Conservation (phyloP, 768 basidiomycete genomes). For the Trametes punicea region DNA sequence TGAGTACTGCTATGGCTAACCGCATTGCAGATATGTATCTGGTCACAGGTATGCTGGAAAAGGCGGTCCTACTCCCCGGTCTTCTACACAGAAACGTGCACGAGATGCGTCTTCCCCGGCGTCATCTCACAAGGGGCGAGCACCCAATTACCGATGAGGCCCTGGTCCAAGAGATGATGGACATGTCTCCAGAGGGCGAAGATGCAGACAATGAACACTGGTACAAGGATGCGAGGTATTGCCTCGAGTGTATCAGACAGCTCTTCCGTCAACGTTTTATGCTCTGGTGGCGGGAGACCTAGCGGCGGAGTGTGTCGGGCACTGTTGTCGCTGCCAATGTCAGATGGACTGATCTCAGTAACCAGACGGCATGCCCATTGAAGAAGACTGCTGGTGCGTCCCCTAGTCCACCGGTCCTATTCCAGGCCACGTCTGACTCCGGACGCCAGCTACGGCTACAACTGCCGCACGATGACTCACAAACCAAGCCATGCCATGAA, state of each 20-base stretch:
- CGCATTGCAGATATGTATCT: slow-evolving; percentile 18
- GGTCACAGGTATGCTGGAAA: slow-evolving; percentile 4
- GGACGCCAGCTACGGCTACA: slow-evolving; percentile 33
- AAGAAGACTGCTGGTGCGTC: slow-evolving; percentile 34
- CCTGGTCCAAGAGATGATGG: slow-evolving; percentile 7
- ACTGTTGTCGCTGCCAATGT: not conserved
- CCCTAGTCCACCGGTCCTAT: not conserved
- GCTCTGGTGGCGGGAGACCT: slow-evolving; percentile 23
- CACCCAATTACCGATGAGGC: not conserved
- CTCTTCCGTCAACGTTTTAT: slow-evolving; percentile 20
- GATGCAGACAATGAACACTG: slow-evolving; percentile 15
- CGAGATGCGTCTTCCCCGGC: slow-evolving; percentile 8
- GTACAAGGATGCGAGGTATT: slow-evolving; percentile 28
- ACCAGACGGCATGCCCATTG: slow-evolving; percentile 17
- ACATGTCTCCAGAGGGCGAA: slow-evolving; percentile 1
- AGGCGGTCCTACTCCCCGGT: slow-evolving; percentile 5
- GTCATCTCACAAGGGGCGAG: not conserved
- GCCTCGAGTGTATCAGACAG: slow-evolving; percentile 20
- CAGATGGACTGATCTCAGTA: not conserved
- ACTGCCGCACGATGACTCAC: slow-evolving; percentile 35
- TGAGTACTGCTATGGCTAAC: not conserved
- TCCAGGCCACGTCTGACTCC: not conserved
- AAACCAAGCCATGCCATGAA: slow-evolving; percentile 26
- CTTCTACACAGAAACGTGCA: slow-evolving; percentile 6
- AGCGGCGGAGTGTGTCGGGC: slow-evolving; percentile 8